Evolutionary conservation across 139 green algal species (phyloP), one percentile per base, ranked within the genome.

Genomic region (Chlamydomonas asymmetrica): DNA sequence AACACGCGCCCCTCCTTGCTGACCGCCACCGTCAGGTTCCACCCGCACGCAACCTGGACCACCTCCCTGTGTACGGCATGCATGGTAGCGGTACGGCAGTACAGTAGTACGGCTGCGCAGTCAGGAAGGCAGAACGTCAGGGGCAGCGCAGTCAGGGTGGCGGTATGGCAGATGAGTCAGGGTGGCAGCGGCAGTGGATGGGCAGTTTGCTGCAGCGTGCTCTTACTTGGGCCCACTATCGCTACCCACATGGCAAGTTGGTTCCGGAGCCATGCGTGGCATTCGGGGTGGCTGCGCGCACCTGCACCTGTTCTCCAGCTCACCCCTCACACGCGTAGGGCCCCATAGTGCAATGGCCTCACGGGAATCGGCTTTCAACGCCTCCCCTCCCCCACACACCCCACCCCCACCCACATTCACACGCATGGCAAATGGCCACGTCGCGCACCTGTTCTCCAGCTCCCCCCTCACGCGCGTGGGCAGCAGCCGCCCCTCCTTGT

Each of bases 11-110:
- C 92, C 49, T 88, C 85, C 10, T 73, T 69, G 1, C 87, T 93
- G 6, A 95, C 54, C 3, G 87, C 92, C 1, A 96, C 82, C 0
- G 92, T 97, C 38, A 97, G 85, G 72, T 92, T 93, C 8, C 88
- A 84, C 4, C 92, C 92, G 29, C 88, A 93, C 7, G 83, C 89
- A 20, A 95, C 90, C 64, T 91, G 80, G 25, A n/a, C n/a, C n/a
- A n/a, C n/a, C n/a, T n/a, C n/a, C n/a, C n/a, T n/a, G n/a, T n/a
- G n/a, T n/a, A n/a, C n/a, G n/a, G n/a, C n/a, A n/a, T n/a, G n/a
- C n/a, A n/a, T n/a, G n/a, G n/a, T n/a, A n/a, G n/a, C n/a, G n/a
- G n/a, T n/a, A n/a, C n/a, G n/a, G n/a, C n/a, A n/a, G n/a, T n/a
- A n/a, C n/a, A n/a, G n/a, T n/a, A n/a, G n/a, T n/a, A n/a, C n/a